These are phyloP conservation scores for Celoporthe dispersa DNA, from an alignment of 2,329 filamentous ascomycete genomes.

Conservation along the genomic window DNA sequence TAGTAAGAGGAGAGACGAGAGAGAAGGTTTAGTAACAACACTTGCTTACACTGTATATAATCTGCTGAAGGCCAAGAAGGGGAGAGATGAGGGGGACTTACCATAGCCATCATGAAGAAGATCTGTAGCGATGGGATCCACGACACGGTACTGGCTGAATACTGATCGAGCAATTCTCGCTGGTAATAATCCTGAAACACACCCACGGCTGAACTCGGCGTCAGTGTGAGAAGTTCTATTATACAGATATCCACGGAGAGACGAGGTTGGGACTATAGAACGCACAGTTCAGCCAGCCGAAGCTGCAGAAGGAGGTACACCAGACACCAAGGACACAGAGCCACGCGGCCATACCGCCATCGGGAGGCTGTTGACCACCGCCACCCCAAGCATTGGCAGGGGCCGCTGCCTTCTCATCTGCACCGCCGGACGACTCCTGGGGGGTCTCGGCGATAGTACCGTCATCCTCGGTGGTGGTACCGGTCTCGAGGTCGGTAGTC, in stretches of 20 bases:
- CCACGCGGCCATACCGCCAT: slow-evolving; percentile 35
- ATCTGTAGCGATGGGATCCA: slow-evolving; percentile 56
- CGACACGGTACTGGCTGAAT: slow-evolving; percentile 51
- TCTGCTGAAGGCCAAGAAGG: too few relatives aligned
- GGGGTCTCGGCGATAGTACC: background rate
- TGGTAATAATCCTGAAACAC: slow-evolving; percentile 57
- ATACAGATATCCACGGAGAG: background rate
- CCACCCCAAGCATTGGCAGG: background rate
- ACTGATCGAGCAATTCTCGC: slow-evolving; percentile 43
- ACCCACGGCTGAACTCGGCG: slow-evolving; percentile 35
- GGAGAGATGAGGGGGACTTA: background rate
- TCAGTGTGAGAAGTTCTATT: background rate
- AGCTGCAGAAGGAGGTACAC: slow-evolving; percentile 32
- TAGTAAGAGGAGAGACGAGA: slow-evolving; percentile 25
- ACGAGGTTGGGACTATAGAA: background rate
- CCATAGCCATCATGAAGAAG: slow-evolving; percentile 37
- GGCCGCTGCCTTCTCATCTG: slow-evolving; percentile 3
- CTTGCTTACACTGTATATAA: background rate
- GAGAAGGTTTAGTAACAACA: slow-evolving; percentile 10
- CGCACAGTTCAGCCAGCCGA: slow-evolving; percentile 33
- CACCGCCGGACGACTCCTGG: background rate
- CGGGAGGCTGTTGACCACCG: slow-evolving; percentile 10
- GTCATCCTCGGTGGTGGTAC: too few relatives aligned
- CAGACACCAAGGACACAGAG: slow-evolving; percentile 33
- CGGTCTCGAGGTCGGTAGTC: background rate